Evolutionary conservation across 2,329 filamentous ascomycete genomes (phyloP).

Genomic region (Cyphellophora attinorum): DNA sequence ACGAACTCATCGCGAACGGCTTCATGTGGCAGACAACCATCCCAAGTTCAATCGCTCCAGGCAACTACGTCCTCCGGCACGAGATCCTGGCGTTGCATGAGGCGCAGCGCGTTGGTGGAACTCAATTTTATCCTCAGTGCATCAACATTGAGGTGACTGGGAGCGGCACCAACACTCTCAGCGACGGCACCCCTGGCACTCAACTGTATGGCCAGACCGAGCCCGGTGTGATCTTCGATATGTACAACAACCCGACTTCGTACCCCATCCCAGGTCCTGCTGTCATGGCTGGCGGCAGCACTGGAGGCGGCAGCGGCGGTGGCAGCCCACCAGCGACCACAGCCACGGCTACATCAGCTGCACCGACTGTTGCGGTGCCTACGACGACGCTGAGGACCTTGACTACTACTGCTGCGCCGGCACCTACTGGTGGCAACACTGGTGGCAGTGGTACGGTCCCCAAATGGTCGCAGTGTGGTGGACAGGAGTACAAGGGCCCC

Average conservation of each 20-base stretch:
- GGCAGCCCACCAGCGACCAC: not conserved
- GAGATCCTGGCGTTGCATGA: conserved; percentile 47
- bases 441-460: conserved; percentile 3
- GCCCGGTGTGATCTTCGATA: conserved; percentile 50
- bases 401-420: conserved; percentile 3
- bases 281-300: not conserved
- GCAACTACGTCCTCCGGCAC: conserved; percentile 45
- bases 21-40: conserved; percentile 40
- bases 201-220: conserved; percentile 48
- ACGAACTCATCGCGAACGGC: conserved; percentile 42
- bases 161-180: conserved; percentile 36
- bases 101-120: conserved; percentile 32
- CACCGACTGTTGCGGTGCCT: not conserved
- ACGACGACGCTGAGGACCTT: conserved; percentile 1
- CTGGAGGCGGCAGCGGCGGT: not conserved
- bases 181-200: conserved; percentile 43
- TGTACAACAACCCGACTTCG: conserved; percentile 37
- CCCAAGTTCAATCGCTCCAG: conserved; percentile 34
- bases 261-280: conserved; percentile 40
- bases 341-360: not conserved
- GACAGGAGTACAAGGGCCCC: conserved; percentile 30
- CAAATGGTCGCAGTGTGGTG: conserved; percentile 36
- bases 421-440: conserved; percentile 1
- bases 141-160: conserved; percentile 52
- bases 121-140: conserved; percentile 48